Evolutionary conservation across 768 basidiomycete genomes (phyloP).

Genomic region (Phlebiopsis gigantea): DNA sequence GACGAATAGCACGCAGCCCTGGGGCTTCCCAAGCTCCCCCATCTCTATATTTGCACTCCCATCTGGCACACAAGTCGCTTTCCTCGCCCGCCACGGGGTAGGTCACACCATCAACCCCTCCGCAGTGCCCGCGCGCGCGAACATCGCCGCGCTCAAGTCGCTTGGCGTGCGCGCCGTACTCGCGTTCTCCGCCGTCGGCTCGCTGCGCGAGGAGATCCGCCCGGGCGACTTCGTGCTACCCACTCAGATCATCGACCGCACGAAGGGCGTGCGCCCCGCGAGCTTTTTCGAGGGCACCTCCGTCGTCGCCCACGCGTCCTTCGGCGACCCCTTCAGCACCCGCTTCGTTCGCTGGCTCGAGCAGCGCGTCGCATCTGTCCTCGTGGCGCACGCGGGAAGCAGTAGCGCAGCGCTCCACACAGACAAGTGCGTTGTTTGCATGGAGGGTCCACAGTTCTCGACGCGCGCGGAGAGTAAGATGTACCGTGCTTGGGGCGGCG

Average conservation of each 20-base stretch:
- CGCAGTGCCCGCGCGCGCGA: constrained; percentile 79
- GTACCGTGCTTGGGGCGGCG: constrained; percentile 91
- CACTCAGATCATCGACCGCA: constrained; percentile 92
- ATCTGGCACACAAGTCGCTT: constrained; percentile 76
- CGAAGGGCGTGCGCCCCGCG: constrained; percentile 85
- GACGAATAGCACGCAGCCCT: constrained; percentile 52
- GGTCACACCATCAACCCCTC: constrained; percentile 79
- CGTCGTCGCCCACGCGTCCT: constrained; percentile 88
- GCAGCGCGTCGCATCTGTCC: constrained; percentile 53
- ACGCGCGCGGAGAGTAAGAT: constrained; percentile 95
- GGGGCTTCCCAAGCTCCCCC: constrained; percentile 88
- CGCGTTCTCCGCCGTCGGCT: constrained; percentile 95
- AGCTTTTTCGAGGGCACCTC: constrained; percentile 82
- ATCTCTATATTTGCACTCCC: constrained; percentile 90
- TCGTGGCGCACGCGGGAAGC: constrained; percentile 52
- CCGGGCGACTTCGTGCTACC: constrained; percentile 90
- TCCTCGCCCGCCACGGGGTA: constrained; percentile 87
- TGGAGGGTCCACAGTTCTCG: constrained; percentile 98
- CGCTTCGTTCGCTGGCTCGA: constrained; percentile 64
- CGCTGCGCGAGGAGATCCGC: constrained; percentile 86
- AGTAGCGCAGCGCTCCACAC: constrained; percentile 63
- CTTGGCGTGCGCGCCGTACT: constrained; percentile 86
- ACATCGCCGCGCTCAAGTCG: constrained; percentile 92
- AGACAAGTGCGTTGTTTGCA: constrained; percentile 85
- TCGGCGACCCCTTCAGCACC: constrained; percentile 86